Evolutionary conservation across 1,284 basidiomycete genomes (phyloP), one percentile per base, ranked within the genome.

Genomic region (Cryptococcus deneoformans): DNA sequence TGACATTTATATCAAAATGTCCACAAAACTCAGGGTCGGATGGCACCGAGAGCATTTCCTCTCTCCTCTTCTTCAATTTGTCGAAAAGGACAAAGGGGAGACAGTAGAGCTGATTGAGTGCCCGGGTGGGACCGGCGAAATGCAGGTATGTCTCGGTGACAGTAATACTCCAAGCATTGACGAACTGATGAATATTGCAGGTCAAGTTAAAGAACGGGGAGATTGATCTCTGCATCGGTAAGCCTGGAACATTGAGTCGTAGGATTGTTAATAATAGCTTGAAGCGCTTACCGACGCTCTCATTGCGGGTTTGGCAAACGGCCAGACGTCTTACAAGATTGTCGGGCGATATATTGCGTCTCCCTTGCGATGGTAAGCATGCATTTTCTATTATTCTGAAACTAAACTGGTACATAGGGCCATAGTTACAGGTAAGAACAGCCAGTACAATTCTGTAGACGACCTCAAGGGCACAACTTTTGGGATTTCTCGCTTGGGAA

Each of bases 291-390:
- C 95, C 0, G 95, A 97, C 74, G 86, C 91, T 0, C 80, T 98
- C 42, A 93, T 97, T 64, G 89, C 92, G 48, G 95, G 94, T 0
- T 90, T 97, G 53, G 92, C 91, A 10, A 89, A 89, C 60, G 90
- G 92, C 0, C 88, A 89, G 0, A 82, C 83, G 52, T 85, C 88
- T 12, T 98, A 96, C 79, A 92, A 89, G 74, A 86, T 98, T 12
- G 87, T 95, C 3, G 94, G 95, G 2, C 90, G 89, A 70, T 98
- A 94, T 72, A 94, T 98, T 52, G 85, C 85, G 0, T 90, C 89
- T 7, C 89, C 91, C 3, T 80, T 94, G 46, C 87, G 90, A 79
- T 95, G 92, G 92, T 29, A 29, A 29, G 29, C 29, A 5, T 29
- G 29, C 29, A 3, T 29, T 29, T 29, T 4, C 86, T 61, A 48